Percentiles rank a stretch among this genome's conserved stretches.
These are phyloP conservation scores for Saitozyma podzolica DNA, from an alignment of 768 basidiomycete genomes.

Conservation along the genomic window DNA sequence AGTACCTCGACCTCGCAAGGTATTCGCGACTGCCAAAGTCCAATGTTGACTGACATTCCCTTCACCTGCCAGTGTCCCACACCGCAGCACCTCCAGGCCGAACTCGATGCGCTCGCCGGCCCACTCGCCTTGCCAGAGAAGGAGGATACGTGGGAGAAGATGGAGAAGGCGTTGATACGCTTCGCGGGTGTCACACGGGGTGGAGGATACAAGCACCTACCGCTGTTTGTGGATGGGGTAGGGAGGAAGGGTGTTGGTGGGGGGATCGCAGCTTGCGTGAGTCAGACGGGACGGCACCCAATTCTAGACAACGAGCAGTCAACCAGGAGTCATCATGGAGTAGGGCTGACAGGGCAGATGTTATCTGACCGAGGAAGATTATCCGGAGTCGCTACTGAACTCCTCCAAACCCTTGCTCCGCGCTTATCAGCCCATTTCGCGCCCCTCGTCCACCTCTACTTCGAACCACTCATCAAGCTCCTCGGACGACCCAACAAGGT, in stretches of 20 bases:
- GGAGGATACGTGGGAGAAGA: slow-evolving; percentile 56
- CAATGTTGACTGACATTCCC: slow-evolving; percentile 12
- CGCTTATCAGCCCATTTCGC: slow-evolving; percentile 49
- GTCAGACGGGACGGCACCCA: slow-evolving; percentile 9
- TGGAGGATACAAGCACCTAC: slow-evolving; percentile 49
- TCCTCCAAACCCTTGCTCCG: slow-evolving; percentile 53
- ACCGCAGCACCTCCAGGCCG: slow-evolving; percentile 42
- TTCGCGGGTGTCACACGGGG: slow-evolving; percentile 54
- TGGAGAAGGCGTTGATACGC: slow-evolving; percentile 54
- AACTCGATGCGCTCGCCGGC: slow-evolving; percentile 45
- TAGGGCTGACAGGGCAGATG: slow-evolving; percentile 19
- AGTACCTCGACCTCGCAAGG: slow-evolving; percentile 5
- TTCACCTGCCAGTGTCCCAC: slow-evolving; percentile 41
- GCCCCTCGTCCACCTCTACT: slow-evolving; percentile 52
- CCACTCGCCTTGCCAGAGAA: slow-evolving; percentile 50
- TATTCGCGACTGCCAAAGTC: neutral
- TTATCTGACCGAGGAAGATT: slow-evolving; percentile 49
- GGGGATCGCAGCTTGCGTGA: slow-evolving; percentile 46
- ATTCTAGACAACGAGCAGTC: neutral
- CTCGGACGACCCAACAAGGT: slow-evolving; percentile 56
- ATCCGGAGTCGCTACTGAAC: slow-evolving; percentile 49
- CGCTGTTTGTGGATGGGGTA: slow-evolving; percentile 43
- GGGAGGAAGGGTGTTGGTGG: slow-evolving; percentile 47
- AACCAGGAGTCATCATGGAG: neutral
- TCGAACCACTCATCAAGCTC: slow-evolving; percentile 52